Conservation (phyloP, 169 alveolate genomes). For the Plasmodium ovale region DNA sequence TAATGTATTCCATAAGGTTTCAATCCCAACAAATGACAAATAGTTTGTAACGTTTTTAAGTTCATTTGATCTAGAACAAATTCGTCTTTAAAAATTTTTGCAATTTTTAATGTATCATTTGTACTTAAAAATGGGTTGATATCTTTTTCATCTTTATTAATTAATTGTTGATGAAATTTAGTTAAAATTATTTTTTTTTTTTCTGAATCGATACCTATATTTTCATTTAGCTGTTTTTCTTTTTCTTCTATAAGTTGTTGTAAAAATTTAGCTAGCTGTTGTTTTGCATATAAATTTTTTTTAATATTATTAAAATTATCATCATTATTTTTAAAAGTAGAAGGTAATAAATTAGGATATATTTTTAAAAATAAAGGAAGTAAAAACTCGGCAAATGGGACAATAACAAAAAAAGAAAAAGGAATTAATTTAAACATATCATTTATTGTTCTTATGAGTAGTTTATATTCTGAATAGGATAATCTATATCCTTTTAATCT, state of each 20-base stretch:
- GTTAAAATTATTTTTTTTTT: slow-evolving; percentile 82
- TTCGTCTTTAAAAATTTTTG: slow-evolving; percentile 88
- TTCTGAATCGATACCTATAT: slow-evolving; percentile 80
- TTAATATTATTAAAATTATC: slow-evolving; percentile 85
- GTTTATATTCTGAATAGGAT: slow-evolving; percentile 87
- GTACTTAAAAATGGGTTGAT: slow-evolving; percentile 85
- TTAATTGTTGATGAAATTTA: slow-evolving; percentile 87
- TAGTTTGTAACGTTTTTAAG: slow-evolving; percentile 89
- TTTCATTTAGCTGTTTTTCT: slow-evolving; percentile 79
- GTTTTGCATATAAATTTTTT: slow-evolving; percentile 89
- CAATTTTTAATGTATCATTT: slow-evolving; percentile 83
- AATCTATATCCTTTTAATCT: slow-evolving; percentile 88
- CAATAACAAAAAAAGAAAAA: slow-evolving; percentile 89
- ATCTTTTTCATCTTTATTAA: slow-evolving; percentile 85
- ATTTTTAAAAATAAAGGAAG: slow-evolving; percentile 90
- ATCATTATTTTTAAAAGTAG: slow-evolving; percentile 87
- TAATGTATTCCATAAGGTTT: slow-evolving; percentile 88
- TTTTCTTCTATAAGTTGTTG: slow-evolving; percentile 87
- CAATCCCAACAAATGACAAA: slow-evolving; percentile 89
- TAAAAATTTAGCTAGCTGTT: slow-evolving; percentile 90
- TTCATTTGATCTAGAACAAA: slow-evolving; percentile 90
- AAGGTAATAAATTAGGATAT: slow-evolving; percentile 92
- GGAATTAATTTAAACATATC: slow-evolving; percentile 91
- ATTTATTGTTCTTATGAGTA: slow-evolving; percentile 87
- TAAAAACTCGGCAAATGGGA: slow-evolving; percentile 91